Evolutionary conservation across 1,139 yeast genomes (phyloP).

Genomic region (Debaryomyces sp.): DNA sequence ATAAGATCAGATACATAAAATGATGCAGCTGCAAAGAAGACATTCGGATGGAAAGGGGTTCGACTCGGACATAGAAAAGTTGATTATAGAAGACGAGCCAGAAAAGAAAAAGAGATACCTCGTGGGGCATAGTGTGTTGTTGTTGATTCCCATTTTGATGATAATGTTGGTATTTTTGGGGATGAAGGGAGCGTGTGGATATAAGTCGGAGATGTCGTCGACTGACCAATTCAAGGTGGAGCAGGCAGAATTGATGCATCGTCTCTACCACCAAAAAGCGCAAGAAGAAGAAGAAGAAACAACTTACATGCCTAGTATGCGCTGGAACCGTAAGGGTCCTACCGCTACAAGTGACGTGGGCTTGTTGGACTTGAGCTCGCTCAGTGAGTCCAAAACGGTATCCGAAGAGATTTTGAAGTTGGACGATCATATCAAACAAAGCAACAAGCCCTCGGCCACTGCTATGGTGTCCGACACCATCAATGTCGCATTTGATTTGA

Average conservation of each 20-base stretch:
- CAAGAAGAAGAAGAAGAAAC: neutral
- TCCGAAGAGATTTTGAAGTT: slow-evolving; percentile 8
- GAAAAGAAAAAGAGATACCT: neutral
- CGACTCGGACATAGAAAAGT: slow-evolving; percentile 2
- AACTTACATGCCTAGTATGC: neutral
- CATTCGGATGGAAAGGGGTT: neutral
- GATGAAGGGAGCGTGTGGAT: neutral
- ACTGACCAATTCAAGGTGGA: slow-evolving; percentile 3
- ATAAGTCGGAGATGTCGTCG: neutral
- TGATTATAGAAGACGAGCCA: neutral
- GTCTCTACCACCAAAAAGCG: neutral
- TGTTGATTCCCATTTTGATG: neutral
- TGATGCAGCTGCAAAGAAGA: neutral
- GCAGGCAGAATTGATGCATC: slow-evolving; percentile 1
- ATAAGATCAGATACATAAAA: neutral
- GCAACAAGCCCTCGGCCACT: slow-evolving; percentile 1
- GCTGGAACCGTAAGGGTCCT: neutral
- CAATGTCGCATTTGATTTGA: slow-evolving; percentile 3
- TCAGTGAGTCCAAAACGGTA: slow-evolving; percentile 1
- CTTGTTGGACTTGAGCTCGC: slow-evolving; percentile 7
- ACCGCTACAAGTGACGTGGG: slow-evolving; percentile 1
- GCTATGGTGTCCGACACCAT: neutral
- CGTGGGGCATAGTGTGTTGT: neutral
- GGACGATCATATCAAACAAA: slow-evolving; percentile 7
- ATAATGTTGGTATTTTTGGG: slow-evolving; percentile 1